Conservation (phyloP, 768 basidiomycete genomes). For the Leccinellum albellum region DNA sequence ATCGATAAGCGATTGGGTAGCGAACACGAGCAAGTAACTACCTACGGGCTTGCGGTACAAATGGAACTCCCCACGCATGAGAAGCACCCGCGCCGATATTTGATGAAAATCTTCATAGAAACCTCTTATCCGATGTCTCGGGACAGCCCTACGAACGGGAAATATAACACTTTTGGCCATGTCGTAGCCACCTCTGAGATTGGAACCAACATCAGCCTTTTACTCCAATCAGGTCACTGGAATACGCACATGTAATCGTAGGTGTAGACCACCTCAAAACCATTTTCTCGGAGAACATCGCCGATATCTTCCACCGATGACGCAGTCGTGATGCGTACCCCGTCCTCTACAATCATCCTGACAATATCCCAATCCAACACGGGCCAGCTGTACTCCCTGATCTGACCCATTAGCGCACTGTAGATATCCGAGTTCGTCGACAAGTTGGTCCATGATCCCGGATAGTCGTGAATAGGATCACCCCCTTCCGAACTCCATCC, state of each 20-base stretch:
- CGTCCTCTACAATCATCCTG: constrained; percentile 19
- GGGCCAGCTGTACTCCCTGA: constrained; percentile 8
- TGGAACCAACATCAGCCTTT: neutral
- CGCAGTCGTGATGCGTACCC: constrained; percentile 16
- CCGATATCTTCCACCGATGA: constrained; percentile 30
- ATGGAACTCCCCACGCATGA: constrained; percentile 40
- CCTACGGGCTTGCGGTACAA: constrained; percentile 36
- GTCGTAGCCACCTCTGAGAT: constrained; percentile 36
- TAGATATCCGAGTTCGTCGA: constrained; percentile 13
- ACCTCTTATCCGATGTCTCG: constrained; percentile 33
- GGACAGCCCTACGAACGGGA: constrained; percentile 34
- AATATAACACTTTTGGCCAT: constrained; percentile 36
- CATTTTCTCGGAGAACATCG: constrained; percentile 33
- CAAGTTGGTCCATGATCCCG: constrained; percentile 21
- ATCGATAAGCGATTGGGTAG: neutral
- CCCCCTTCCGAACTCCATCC: constrained; percentile 22
- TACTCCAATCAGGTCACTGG: neutral
- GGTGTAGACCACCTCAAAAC: constrained; percentile 41
- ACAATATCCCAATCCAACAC: constrained; percentile 26
- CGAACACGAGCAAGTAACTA: neutral
- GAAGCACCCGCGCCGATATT: constrained; percentile 34
- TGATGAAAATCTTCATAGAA: constrained; percentile 36
- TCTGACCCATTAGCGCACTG: constrained; percentile 13
- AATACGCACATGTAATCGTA: constrained; percentile 39
- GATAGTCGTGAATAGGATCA: constrained; percentile 9